Percentiles rank a stretch among this genome's conserved stretches.
These are phyloP conservation scores for Xylariaceae sp. DNA, from an alignment of 2,329 filamentous ascomycete genomes.

Conservation along the genomic window DNA sequence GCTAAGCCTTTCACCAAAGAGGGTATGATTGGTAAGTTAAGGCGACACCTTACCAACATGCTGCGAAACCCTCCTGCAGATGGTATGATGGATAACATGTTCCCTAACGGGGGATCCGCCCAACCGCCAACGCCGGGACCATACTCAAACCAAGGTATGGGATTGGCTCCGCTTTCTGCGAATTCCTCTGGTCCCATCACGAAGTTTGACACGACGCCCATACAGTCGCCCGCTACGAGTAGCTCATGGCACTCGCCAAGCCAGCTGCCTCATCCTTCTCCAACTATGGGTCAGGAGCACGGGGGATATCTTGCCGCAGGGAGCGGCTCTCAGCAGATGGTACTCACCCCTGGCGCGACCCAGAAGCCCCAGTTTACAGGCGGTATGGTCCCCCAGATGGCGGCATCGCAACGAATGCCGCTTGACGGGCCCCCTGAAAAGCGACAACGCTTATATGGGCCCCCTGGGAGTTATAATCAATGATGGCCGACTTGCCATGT, in stretches of 20 bases:
- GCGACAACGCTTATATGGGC: conserved; percentile 47
- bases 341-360: conserved; percentile 37
- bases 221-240: conserved; percentile 49
- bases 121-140: conserved; percentile 33
- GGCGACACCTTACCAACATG: conserved; percentile 82
- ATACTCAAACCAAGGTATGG: conserved; percentile 34
- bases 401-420: conserved; percentile 32
- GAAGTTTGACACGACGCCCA: conserved; percentile 55
- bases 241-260: conserved; percentile 50
- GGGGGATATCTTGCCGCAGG: conserved; percentile 43
- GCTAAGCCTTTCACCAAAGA: conserved; percentile 95
- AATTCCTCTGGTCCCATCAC: conserved; percentile 34
- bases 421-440: conserved; percentile 47
- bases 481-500: conserved; percentile 15
- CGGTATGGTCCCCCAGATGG: conserved; percentile 39
- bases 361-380: conserved; percentile 37
- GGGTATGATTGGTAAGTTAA: conserved; percentile 77
- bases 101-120: conserved; percentile 29
- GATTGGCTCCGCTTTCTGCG: conserved; percentile 33
- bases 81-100: conserved; percentile 32
- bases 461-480: conserved; percentile 41
- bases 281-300: conserved; percentile 43
- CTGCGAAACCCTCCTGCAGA: conserved; percentile 61
- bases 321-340: conserved; percentile 39
- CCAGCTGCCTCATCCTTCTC: conserved; percentile 49